phyloP scores from a whole-genome alignment of 495 filamentous ascomycete genomes.

The Annulohypoxylon moriforme region DNA sequence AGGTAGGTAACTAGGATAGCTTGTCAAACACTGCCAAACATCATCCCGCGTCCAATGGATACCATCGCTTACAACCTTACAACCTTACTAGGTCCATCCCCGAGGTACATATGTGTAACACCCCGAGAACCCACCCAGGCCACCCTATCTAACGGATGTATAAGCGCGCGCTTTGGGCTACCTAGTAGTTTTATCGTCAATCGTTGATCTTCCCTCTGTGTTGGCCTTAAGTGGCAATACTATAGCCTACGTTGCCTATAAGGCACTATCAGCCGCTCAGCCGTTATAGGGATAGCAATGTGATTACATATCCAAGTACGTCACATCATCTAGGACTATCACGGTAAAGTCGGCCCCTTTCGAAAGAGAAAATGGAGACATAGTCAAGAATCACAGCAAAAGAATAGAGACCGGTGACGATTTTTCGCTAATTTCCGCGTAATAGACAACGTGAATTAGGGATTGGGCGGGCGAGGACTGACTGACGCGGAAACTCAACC shows the following conservation, averaged over 20 bases:
- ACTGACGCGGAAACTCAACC: not conserved
- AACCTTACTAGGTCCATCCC: no score
- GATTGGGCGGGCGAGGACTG: not conserved
- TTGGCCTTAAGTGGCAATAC: not conserved
- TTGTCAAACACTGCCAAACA: no score
- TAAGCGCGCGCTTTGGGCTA: not conserved
- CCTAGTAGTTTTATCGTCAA: not conserved
- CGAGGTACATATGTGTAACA: not conserved
- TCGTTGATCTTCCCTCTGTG: not conserved
- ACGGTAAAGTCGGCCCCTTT: not conserved
- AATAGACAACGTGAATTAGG: constrained; percentile 8
- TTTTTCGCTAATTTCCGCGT: constrained; percentile 4
- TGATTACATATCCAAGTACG: not conserved
- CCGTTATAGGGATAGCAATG: not conserved
- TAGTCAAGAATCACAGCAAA: not conserved
- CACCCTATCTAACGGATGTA: not conserved
- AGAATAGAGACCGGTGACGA: not conserved
- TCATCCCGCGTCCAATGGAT: not conserved
- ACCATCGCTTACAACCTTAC: not conserved
- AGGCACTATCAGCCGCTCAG: not conserved
- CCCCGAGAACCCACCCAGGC: not conserved
- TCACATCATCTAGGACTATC: not conserved
- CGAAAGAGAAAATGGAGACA: not conserved
- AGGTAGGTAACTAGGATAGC: not conserved
- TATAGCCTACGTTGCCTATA: not conserved